Evolutionary conservation across 331 rosid species (phyloP).

Genomic region (Arachis monticola): DNA sequence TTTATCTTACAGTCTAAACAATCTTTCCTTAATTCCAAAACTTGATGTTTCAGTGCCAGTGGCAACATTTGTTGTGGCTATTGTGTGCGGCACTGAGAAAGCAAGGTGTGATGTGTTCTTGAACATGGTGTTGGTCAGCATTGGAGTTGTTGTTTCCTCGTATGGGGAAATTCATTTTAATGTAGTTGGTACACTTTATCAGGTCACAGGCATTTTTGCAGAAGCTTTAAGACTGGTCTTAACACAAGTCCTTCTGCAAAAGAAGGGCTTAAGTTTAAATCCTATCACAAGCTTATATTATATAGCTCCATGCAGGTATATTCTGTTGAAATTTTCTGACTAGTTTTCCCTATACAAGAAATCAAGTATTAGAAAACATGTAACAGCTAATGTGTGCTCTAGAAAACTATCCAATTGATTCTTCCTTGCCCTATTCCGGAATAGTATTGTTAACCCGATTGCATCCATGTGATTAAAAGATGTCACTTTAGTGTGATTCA

Average conservation of each 20-base stretch:
- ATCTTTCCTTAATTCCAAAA: conserved; percentile 29
- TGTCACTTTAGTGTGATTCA: not conserved
- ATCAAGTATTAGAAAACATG: conserved; percentile 1
- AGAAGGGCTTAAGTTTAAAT: conserved; percentile 91
- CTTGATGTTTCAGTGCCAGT: conserved; percentile 87
- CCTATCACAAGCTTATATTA: conserved; percentile 94
- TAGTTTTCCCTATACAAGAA: conserved; percentile 15
- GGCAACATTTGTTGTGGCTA: conserved; percentile 88
- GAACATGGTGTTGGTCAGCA: conserved; percentile 96
- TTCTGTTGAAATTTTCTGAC: conserved; percentile 4
- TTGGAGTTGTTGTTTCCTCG: conserved; percentile 94
- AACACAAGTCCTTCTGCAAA: conserved; percentile 94
- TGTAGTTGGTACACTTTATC: conserved; percentile 87
- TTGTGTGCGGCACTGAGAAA: conserved; percentile 86
- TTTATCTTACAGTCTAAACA: conserved; percentile 29
- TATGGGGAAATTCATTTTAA: conserved; percentile 97
- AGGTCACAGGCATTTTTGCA: conserved; percentile 94
- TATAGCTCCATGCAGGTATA: conserved; percentile 99
- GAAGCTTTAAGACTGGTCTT: conserved; percentile 95
- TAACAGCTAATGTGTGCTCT: not conserved
- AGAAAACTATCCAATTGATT: not conserved
- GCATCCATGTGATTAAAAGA: not conserved
- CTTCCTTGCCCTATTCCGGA: not conserved
- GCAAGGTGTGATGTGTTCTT: conserved; percentile 91
- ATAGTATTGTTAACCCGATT: not conserved